Evolutionary conservation across 805 yeast species (phyloP), one percentile per base, ranked within the genome.

Genomic region (Candida insectorum): DNA sequence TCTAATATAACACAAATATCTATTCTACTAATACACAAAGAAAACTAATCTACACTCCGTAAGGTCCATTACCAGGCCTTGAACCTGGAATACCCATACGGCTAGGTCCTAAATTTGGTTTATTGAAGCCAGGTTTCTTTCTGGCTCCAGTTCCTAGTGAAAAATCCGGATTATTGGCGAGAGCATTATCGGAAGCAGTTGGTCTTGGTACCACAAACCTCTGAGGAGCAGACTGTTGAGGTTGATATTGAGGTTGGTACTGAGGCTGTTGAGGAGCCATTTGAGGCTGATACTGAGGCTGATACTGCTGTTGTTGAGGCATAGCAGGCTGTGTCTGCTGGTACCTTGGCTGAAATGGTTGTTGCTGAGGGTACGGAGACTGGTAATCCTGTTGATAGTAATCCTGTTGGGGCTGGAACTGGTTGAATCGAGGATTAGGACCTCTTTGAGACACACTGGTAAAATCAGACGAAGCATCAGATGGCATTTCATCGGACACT

Each of bases 381-480:
- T 34, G 34, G 24, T 39, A 48, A 16, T 26, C 8, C 16, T 33
- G 39, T 10, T 32, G 36, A 6, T 34, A 43, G 28, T 42, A 32
- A 23, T 33, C 37, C 24, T 45, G 48, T 8, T 34, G 36, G 7
- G 25, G 41, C 12, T 36, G 44, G 18, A 48, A 45, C 33, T 48
- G 49, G 53, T 22, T 35, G 19, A 15, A 78, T 17, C 63, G 58
- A 12, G 83, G 85, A 48, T 83, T 83, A 11, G 77, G 69, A 17
- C 80, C 88, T 52, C 91, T 66, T 56, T 83, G 91, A 6, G 89
- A 81, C 2, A 84, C 85, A 33, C 87, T 79, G 1, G 93, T 83
- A 56, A 84, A 81, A 48, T 80, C 81, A 1, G 91, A 82, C 29
- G 68, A 77, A 20, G 52, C 52, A 40, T 65, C 72, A 1, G 71